phyloP scores from a whole-genome alignment of 1,284 basidiomycete species.

The Melampsora americana region DNA sequence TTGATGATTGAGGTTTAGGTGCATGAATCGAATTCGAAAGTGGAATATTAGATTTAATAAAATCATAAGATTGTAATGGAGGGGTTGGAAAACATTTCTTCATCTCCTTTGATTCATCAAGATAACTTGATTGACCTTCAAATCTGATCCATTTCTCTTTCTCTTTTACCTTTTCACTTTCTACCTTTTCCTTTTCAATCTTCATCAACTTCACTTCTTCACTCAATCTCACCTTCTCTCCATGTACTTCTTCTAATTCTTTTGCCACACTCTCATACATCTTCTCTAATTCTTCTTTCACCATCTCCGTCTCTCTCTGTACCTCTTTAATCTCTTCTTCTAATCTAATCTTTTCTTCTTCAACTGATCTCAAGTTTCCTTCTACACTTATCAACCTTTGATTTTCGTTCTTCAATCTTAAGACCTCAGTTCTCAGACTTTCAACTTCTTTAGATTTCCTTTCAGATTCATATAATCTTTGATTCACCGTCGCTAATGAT shows the following conservation, averaged over 20 bases:
- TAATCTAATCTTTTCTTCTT: not conserved
- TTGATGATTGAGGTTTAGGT: not conserved
- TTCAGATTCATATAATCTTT: conserved; percentile 6
- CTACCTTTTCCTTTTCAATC: not conserved
- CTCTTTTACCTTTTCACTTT: not conserved
- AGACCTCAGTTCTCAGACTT: not conserved
- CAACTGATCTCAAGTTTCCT: not conserved
- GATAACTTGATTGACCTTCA: not conserved
- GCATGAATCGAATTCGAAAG: not conserved
- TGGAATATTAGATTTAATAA: not conserved
- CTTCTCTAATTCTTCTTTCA: not conserved
- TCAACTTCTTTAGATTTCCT: conserved; percentile 4
- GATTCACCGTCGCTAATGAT: conserved; percentile 7
- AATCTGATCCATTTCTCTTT: not conserved
- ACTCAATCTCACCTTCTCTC: not conserved
- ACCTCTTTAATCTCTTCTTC: not conserved
- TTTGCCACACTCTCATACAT: not conserved
- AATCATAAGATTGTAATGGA: not conserved
- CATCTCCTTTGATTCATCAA: not conserved
- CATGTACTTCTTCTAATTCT: not conserved
- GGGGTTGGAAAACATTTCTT: not conserved
- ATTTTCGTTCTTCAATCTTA: not conserved
- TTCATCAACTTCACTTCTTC: not conserved
- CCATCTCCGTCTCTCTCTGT: not conserved
- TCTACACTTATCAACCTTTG: not conserved